Conservation (phyloP, 192 early-diverging fungal genomes). For the Coemansia sp. region DNA sequence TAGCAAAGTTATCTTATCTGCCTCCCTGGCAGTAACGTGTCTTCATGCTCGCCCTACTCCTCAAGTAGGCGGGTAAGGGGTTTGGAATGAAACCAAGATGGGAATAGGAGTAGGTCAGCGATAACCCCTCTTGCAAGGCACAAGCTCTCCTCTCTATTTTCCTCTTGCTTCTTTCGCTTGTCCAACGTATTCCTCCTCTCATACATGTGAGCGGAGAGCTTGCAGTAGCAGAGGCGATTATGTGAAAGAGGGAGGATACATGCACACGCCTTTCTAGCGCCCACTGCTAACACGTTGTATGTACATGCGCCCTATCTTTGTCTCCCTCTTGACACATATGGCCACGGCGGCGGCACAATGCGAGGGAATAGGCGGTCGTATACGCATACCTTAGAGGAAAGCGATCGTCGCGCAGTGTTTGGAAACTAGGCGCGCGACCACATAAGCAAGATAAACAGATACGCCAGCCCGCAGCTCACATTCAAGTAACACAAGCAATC, state of each 20-base stretch:
- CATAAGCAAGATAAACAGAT: not conserved
- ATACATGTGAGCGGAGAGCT: not conserved
- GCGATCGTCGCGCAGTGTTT: not conserved
- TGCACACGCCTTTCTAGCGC: not conserved
- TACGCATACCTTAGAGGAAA: not conserved
- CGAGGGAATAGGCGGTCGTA: not conserved
- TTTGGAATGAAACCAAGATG: not conserved
- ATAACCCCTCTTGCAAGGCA: not conserved
- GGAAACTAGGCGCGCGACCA: not conserved
- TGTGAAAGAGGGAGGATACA: not conserved
- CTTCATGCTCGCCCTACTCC: not conserved
- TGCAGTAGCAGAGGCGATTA: not conserved
- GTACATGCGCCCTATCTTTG: not conserved
- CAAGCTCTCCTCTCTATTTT: not conserved
- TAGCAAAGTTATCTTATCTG: not conserved
- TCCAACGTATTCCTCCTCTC: not conserved
- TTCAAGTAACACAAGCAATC: not conserved
- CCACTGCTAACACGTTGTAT: not conserved
- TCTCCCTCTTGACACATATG: not conserved
- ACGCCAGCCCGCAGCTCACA: constrained; percentile 1
- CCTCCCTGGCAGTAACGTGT: not conserved
- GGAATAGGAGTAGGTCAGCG: constrained; percentile 1
- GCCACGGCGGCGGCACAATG: not conserved
- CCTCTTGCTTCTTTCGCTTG: not conserved
- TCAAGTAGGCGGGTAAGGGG: not conserved